These are phyloP conservation scores for Paraphoma chrysanthemicola DNA, from an alignment of 2,329 filamentous ascomycete species.

Conservation along the genomic window DNA sequence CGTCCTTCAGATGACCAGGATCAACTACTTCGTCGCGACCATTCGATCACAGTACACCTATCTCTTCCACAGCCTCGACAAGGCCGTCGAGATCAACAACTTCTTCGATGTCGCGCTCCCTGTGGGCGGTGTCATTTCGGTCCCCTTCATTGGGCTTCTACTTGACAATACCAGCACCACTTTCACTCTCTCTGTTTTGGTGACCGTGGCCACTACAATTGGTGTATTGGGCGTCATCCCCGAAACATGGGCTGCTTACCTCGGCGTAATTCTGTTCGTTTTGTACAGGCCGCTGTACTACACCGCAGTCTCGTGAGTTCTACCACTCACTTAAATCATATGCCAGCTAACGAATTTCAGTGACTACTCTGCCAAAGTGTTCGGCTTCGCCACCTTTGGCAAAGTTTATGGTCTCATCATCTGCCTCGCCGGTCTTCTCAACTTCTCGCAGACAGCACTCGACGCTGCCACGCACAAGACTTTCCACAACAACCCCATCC, in stretches of 20 bases:
- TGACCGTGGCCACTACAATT: conserved; percentile 74
- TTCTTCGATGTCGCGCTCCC: conserved; percentile 89
- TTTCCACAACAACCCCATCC: conserved; percentile 75
- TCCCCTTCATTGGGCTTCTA: conserved; percentile 83
- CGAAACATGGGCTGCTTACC: conserved; percentile 73
- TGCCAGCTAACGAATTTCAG: conserved; percentile 37
- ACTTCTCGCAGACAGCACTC: conserved; percentile 81
- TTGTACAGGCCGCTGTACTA: conserved; percentile 90
- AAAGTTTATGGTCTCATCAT: conserved; percentile 95
- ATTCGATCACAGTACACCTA: conserved; percentile 82
- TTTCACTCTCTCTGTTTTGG: conserved; percentile 73
- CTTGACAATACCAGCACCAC: conserved; percentile 79
- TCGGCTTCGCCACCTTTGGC: conserved; percentile 88
- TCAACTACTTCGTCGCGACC: conserved; percentile 94
- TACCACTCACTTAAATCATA: not conserved
- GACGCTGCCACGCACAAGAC: conserved; percentile 78
- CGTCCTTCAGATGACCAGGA: conserved; percentile 69
- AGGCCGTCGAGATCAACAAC: conserved; percentile 75
- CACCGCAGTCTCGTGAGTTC: conserved; percentile 74
- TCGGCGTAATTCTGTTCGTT: conserved; percentile 80
- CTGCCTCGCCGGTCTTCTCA: conserved; percentile 81
- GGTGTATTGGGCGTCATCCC: conserved; percentile 79
- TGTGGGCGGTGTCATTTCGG: conserved; percentile 80
- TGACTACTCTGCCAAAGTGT: conserved; percentile 90
- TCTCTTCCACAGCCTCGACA: conserved; percentile 68